These are phyloP conservation scores for Xylaria longipes DNA, from an alignment of 495 filamentous ascomycete species.

Conservation along the genomic window DNA sequence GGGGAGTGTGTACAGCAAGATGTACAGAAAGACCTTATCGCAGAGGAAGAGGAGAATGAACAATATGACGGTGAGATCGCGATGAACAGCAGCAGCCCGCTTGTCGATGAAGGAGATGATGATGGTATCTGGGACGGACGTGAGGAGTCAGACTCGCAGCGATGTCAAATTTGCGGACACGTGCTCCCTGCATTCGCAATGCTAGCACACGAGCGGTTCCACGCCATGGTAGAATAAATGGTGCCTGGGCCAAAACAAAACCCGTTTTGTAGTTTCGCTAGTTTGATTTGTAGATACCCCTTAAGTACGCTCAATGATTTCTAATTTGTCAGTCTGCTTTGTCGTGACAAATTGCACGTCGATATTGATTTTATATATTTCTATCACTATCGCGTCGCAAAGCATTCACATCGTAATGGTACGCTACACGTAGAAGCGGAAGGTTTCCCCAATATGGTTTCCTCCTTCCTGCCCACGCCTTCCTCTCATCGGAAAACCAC, in stretches of 20 bases:
- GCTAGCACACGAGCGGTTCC: slow-evolving; percentile 74
- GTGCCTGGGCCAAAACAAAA: neutral
- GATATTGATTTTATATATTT: neutral
- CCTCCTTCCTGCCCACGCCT: neutral
- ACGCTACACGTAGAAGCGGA: neutral
- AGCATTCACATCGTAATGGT: slow-evolving; percentile 9
- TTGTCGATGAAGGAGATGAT: slow-evolving; percentile 41
- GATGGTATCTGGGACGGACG: slow-evolving; percentile 54
- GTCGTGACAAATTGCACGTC: neutral
- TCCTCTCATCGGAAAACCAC: neutral
- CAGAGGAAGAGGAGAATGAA: neutral
- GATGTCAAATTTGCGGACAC: slow-evolving; percentile 60
- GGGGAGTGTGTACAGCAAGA: neutral
- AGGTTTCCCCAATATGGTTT: neutral
- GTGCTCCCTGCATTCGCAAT: slow-evolving; percentile 75
- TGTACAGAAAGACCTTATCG: slow-evolving; percentile 26
- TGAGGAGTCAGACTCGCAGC: slow-evolving; percentile 54
- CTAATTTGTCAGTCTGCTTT: neutral
- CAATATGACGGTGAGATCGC: neutral
- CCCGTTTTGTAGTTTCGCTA: neutral
- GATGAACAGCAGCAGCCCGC: slow-evolving; percentile 23
- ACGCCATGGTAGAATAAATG: slow-evolving; percentile 52
- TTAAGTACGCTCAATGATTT: neutral
- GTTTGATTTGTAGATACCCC: slow-evolving; percentile 6
- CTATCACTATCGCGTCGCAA: neutral